Evolutionary conservation across 2,329 filamentous ascomycete species (phyloP).

Genomic region (Alternaria dauci): DNA sequence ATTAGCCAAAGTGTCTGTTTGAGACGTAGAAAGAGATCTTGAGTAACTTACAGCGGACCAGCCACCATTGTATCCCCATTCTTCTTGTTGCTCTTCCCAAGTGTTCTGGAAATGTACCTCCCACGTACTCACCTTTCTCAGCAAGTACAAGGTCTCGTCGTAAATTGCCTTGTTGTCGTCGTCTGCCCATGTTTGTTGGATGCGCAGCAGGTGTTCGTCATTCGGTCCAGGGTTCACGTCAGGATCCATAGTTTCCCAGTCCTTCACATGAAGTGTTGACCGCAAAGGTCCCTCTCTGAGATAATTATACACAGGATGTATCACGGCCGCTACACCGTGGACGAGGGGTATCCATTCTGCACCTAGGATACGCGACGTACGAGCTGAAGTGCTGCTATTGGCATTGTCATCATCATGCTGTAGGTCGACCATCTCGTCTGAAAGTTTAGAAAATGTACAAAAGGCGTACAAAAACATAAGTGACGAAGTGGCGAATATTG

Average conservation of each 20-base stretch:
- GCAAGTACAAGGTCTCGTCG: slow-evolving; percentile 13
- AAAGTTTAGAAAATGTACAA: slow-evolving; percentile 26
- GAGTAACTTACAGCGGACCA: slow-evolving; percentile 13
- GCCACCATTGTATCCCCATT: slow-evolving; percentile 21
- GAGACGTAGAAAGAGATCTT: neutral
- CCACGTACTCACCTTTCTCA: slow-evolving; percentile 25
- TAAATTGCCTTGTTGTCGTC: slow-evolving; percentile 17
- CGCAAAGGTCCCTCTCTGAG: slow-evolving; percentile 22
- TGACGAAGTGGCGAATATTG: slow-evolving; percentile 24
- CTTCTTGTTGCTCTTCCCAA: neutral
- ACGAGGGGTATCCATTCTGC: slow-evolving; percentile 32
- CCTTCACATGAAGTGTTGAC: slow-evolving; percentile 20
- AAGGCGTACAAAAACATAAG: slow-evolving; percentile 30
- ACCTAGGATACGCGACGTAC: slow-evolving; percentile 25
- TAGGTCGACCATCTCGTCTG: slow-evolving; percentile 8
- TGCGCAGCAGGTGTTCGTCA: slow-evolving; percentile 17
- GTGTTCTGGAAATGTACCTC: slow-evolving; percentile 15
- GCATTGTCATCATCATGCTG: neutral
- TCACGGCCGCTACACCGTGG: slow-evolving; percentile 20
- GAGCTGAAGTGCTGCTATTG: neutral
- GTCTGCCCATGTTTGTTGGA: slow-evolving; percentile 19
- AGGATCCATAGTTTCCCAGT: slow-evolving; percentile 23
- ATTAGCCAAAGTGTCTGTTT: neutral
- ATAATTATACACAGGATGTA: slow-evolving; percentile 15
- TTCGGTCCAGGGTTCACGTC: slow-evolving; percentile 4